Conservation (phyloP, 2,329 filamentous ascomycete genomes). For the Exophiala alcalophila region DNA sequence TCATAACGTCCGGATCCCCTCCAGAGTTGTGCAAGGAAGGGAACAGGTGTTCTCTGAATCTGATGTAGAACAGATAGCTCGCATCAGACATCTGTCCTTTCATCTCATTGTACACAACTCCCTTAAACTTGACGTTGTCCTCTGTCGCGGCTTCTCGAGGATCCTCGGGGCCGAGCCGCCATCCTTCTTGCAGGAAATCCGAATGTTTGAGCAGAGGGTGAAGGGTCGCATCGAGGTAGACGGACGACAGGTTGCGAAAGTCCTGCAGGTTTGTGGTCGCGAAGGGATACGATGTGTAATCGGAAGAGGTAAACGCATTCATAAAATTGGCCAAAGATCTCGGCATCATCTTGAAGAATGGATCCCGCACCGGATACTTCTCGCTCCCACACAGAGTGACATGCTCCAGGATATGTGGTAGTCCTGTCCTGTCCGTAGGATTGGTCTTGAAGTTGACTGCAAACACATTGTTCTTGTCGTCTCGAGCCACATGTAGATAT, state of each 20-base stretch:
- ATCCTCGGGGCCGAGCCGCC: conserved; percentile 92
- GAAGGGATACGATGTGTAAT: conserved; percentile 97
- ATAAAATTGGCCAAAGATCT: conserved; percentile 99
- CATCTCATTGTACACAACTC: conserved; percentile 99
- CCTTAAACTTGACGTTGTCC: conserved; percentile 74
- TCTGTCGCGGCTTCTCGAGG: conserved; percentile 51
- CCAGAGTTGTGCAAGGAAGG: conserved; percentile 95
- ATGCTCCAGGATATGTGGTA: conserved; percentile 96
- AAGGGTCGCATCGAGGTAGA: conserved; percentile 92
- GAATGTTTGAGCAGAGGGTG: conserved; percentile 84
- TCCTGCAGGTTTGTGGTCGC: conserved; percentile 94
- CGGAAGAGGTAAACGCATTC: conserved; percentile 96
- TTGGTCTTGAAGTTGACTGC: conserved; percentile 99
- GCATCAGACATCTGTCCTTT: conserved; percentile 99
- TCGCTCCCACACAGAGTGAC: conserved; percentile 93
- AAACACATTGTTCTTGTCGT: conserved; percentile 99
- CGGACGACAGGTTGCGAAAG: conserved; percentile 91
- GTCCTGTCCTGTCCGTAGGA: conserved; percentile 89
- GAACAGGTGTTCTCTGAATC: conserved; percentile 91
- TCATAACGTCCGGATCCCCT: conserved; percentile 93
- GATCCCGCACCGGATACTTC: conserved; percentile 97
- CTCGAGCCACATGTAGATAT: conserved; percentile 89
- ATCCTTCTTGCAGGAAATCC: conserved; percentile 95
- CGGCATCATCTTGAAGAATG: conserved; percentile 99
- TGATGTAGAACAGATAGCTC: conserved; percentile 91